Evolutionary conservation across 192 early-diverging fungal species (phyloP).

Genomic region (Coemansia sp.): DNA sequence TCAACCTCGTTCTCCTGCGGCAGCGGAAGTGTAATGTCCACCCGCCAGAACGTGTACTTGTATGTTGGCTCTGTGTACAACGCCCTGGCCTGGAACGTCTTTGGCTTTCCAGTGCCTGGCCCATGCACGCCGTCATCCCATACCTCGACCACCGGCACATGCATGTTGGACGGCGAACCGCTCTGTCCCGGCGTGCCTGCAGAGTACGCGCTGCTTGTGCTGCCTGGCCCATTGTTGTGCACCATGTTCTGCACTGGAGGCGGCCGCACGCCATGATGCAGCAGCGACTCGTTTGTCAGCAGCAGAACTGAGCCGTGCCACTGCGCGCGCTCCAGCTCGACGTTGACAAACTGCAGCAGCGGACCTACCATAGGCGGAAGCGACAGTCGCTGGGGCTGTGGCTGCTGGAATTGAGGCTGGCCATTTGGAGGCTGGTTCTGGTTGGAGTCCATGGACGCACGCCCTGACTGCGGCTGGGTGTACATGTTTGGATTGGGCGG

Average conservation of each 20-base stretch:
- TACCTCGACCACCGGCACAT: slow-evolving; percentile 37
- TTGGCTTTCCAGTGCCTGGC: slow-evolving; percentile 51
- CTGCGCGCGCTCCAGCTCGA: slow-evolving; percentile 45
- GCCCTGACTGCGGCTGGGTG: background rate
- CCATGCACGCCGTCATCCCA: slow-evolving; percentile 54
- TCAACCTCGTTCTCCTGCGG: slow-evolving; percentile 42
- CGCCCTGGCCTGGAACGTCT: slow-evolving; percentile 33
- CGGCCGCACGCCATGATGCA: slow-evolving; percentile 31
- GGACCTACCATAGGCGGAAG: slow-evolving; percentile 50
- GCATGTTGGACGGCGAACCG: slow-evolving; percentile 8
- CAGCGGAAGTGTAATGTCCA: slow-evolving; percentile 34
- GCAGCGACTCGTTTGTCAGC: slow-evolving; percentile 48
- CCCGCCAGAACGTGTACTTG: slow-evolving; percentile 55
- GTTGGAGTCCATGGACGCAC: slow-evolving; percentile 5
- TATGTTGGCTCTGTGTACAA: slow-evolving; percentile 53
- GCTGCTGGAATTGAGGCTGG: slow-evolving; percentile 9
- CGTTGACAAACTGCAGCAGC: slow-evolving; percentile 52
- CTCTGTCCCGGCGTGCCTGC: slow-evolving; percentile 33
- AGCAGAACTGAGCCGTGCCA: slow-evolving; percentile 52
- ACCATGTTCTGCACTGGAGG: slow-evolving; percentile 4
- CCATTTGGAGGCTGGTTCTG: slow-evolving; percentile 5
- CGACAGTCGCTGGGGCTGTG: slow-evolving; percentile 16
- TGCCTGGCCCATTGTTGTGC: slow-evolving; percentile 5
- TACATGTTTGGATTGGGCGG: slow-evolving; percentile 10
- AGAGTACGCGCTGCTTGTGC: slow-evolving; percentile 12